Evolutionary conservation across 2,329 filamentous ascomycete genomes (phyloP), one percentile per base, ranked within the genome.

Genomic region (Fusarium veterinarium): DNA sequence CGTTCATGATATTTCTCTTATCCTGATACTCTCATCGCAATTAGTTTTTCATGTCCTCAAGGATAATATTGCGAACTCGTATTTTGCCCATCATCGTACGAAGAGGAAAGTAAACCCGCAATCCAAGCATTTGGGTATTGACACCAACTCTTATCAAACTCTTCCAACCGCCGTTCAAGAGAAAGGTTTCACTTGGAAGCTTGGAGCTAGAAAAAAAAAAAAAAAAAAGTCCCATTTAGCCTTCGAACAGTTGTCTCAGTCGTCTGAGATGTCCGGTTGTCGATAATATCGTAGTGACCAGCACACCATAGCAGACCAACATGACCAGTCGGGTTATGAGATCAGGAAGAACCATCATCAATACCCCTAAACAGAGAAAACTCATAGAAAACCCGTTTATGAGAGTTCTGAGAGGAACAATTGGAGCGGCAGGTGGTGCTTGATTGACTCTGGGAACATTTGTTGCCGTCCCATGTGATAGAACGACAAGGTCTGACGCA

Each of bases 311-410:
- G 28, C 58, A 71, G 16, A 61, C 23, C 31, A 73, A 42, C 66
- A 73, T 62, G 35, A 71, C 56, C 17, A 73, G 19, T 25, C 71
- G 71, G 30, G 70, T 71, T 31, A 44, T 52, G 31, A 73, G 44
- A 35, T 73, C 67, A n/a, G 67, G 71, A 14, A 73, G 71, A 23
- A 45, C 42, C 46, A 73, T 61, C 23, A 73, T 20, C 31, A 71
- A 41, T 14, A 71, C 33, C 23, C 71, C 71, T 19, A 73, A 20
- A 13, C 67, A 68, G 17, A 71, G 53, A 17, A 70, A 71, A 6
- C 71, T 67, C 55, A 73, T 62, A 11, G 71, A 73, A 19, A 73
- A 68, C 10, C 45, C 62, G 25, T 67, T 71, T 25, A 71, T 49
- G 7, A 73, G 67, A 37, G 48, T 59, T 20, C 71, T 60, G 1